Evolutionary conservation across 2,329 filamentous ascomycete genomes (phyloP).

Genomic region (Ceratocystis ficicola): DNA sequence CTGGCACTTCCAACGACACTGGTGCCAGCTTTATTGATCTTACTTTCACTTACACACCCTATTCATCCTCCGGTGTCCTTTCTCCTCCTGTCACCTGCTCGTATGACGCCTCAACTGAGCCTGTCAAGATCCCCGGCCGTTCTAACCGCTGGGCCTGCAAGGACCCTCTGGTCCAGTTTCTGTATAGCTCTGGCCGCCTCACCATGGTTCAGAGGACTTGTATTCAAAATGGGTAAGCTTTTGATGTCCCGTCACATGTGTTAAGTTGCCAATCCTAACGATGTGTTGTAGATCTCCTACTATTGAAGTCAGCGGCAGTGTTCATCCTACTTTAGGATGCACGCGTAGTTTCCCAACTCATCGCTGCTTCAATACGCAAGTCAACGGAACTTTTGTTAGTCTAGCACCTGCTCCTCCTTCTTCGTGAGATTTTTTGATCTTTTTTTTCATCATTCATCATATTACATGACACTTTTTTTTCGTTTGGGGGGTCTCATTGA

Average conservation of each 20-base stretch:
- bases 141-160: slow-evolving; percentile 35
- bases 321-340: slow-evolving; percentile 22
- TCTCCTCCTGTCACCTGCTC: slow-evolving; percentile 33
- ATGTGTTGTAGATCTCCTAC: slow-evolving; percentile 16
- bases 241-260: not conserved
- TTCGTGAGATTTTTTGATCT: not conserved
- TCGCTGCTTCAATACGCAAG: slow-evolving; percentile 1
- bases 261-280: not conserved
- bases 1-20: slow-evolving; percentile 29
- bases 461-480: not conserved
- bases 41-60: slow-evolving; percentile 30
- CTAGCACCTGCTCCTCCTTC: slow-evolving; percentile 5
- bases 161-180: slow-evolving; percentile 33
- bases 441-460: not conserved
- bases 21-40: slow-evolving; percentile 32
- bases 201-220: slow-evolving; percentile 38
- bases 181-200: slow-evolving; percentile 31
- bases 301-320: slow-evolving; percentile 23
- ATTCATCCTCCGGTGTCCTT: slow-evolving; percentile 27
- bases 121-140: slow-evolving; percentile 28
- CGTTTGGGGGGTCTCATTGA: not conserved
- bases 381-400: slow-evolving; percentile 18
- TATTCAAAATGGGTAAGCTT: slow-evolving; percentile 30
- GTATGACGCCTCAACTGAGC: slow-evolving; percentile 34
- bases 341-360: not conserved